Percentiles rank a stretch among this genome's conserved stretches.
phyloP scores from a whole-genome alignment of 306 rosid species.

The Herpetospermum pedunculosum region DNA sequence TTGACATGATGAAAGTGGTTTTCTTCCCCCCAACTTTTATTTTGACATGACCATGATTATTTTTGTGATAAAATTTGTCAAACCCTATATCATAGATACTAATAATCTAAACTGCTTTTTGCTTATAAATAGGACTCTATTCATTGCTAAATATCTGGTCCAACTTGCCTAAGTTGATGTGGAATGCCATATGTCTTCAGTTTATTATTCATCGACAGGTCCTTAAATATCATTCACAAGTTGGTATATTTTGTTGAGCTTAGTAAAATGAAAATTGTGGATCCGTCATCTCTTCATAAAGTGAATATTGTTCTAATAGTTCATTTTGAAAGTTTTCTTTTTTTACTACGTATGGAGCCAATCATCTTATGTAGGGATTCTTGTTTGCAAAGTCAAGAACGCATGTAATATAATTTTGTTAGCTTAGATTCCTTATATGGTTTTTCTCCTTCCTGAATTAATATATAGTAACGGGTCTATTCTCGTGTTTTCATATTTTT shows the following conservation, averaged over 20 bases:
- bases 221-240: neutral
- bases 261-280: neutral
- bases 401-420: neutral
- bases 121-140: neutral
- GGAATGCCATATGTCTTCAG: neutral
- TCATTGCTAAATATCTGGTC: constrained; percentile 2
- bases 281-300: neutral
- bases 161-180: neutral
- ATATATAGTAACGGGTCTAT: neutral
- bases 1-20: neutral
- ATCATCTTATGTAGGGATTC: neutral
- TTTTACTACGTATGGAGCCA: neutral
- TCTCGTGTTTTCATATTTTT: neutral
- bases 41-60: neutral
- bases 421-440: neutral
- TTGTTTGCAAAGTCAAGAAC: neutral
- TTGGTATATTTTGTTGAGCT: neutral
- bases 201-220: neutral
- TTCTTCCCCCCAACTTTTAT: neutral
- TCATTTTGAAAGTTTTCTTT: neutral
- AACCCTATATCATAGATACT: neutral
- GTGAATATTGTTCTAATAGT: neutral
- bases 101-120: neutral
- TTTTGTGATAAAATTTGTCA: neutral
- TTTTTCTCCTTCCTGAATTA: neutral